Evolutionary conservation across 164 flowering plant species (phyloP), one percentile per base, ranked within the genome.

Genomic region (Nymphaea colorata): DNA sequence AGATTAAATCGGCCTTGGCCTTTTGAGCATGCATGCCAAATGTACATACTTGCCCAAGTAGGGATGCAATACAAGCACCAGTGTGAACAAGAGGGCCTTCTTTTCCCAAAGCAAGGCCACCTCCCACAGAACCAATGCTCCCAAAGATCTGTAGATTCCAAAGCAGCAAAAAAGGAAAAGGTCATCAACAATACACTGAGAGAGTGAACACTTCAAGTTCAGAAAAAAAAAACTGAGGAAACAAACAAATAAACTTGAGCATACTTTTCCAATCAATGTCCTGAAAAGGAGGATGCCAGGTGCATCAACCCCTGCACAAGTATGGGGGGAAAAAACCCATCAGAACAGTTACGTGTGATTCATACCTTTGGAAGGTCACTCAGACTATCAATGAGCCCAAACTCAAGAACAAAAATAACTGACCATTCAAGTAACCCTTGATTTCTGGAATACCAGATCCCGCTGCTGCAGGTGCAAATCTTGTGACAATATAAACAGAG

Each of bases 11-110:
- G 36, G 36, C 36, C 36, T 25, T 25, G 36, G 36, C 36, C 36
- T 25, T 25, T 25, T 25, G 36, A 25, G 36, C 11, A 10, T 10
- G 11, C 53, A 66, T 43, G 25, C 18, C 36, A 64, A 14, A 62
- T 17, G 42, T 65, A 59, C 83, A 85, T 78, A 91, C 98, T 75
- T 94, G 97, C 67, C 99, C 99, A 71, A 94, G 88, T 81, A 94
- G 82, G 59, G 99, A 94, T 71, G 99, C 99, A 79, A 94, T 94
- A 79, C 99, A 94, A 71, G 99, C 99, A 81, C 99, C 99, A 68
- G 84, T 91, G 68, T 94, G 99, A 63, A 94, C 99, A 74, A 94
- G 97, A 70, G 99, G 99, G 44, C 99, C 99, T 86, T 94, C 99
- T 80, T 91, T 94, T 42, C 99, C 99, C 59, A 94, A 77, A 61